These are phyloP conservation scores for Cryptosporidium ryanae DNA, from an alignment of 169 alveolate genomes.

Conservation along the genomic window DNA sequence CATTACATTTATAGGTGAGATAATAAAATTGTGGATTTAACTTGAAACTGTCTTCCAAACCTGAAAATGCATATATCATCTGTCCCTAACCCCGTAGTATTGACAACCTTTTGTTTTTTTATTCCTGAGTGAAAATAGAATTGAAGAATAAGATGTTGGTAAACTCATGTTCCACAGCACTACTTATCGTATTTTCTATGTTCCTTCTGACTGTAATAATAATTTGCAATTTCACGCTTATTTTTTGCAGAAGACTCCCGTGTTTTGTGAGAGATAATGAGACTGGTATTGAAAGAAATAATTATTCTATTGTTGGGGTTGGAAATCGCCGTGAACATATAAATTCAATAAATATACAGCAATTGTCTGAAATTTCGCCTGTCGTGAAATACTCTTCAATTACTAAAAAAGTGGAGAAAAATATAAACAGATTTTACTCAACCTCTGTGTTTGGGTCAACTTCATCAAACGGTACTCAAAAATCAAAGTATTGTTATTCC, in stretches of 20 bases:
- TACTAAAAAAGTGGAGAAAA: background rate
- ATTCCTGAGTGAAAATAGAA: too few relatives aligned
- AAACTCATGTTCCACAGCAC: background rate
- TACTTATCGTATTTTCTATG: slow-evolving; percentile 50
- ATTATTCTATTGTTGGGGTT: background rate
- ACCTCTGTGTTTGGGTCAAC: slow-evolving; percentile 11
- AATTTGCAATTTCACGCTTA: slow-evolving; percentile 38
- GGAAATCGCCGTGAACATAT: background rate
- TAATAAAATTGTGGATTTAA: too few relatives aligned
- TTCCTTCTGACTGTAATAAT: slow-evolving; percentile 29
- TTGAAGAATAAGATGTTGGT: background rate
- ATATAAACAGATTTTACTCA: background rate
- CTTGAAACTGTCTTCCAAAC: too few relatives aligned
- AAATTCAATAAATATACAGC: slow-evolving; percentile 18
- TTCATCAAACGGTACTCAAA: slow-evolving; percentile 35
- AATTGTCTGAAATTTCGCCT: slow-evolving; percentile 49
- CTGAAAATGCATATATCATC: too few relatives aligned
- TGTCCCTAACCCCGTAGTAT: too few relatives aligned
- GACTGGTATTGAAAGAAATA: background rate
- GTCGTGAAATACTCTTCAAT: slow-evolving; percentile 10
- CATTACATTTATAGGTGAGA: too few relatives aligned
- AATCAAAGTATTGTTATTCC: slow-evolving; percentile 6
- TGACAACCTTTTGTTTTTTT: too few relatives aligned
- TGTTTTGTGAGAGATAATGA: slow-evolving; percentile 7
- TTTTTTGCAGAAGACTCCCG: slow-evolving; percentile 60